A percentile compares a stretch with the other conserved stretches of the same genome.
Evolutionary conservation across 805 yeast genomes (phyloP).

Genomic region (Wickerhamomyces sydowiorum): DNA sequence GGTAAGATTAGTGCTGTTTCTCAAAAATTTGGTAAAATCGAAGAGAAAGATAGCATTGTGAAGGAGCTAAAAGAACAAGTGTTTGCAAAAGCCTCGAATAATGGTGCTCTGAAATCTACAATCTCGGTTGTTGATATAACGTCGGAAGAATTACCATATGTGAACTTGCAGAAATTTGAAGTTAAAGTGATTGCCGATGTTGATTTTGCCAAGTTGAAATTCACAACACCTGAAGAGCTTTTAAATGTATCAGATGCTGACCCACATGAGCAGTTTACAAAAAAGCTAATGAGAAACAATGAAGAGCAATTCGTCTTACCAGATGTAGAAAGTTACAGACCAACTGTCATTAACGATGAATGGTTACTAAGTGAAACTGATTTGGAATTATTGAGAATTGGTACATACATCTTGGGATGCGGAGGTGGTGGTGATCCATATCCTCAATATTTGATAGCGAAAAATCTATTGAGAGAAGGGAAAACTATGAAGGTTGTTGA

Average conservation of each 20-base stretch:
- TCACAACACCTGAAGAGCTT: slow-evolving; percentile 5
- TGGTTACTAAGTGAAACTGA: slow-evolving; percentile 36
- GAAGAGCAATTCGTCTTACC: not conserved
- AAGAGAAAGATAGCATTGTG: slow-evolving; percentile 14
- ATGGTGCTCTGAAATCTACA: slow-evolving; percentile 22
- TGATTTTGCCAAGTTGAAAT: slow-evolving; percentile 27
- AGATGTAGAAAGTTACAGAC: slow-evolving; percentile 22
- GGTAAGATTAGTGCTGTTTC: slow-evolving; percentile 33
- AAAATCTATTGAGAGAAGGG: slow-evolving; percentile 29
- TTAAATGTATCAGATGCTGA: slow-evolving; percentile 1
- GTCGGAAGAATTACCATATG: slow-evolving; percentile 28
- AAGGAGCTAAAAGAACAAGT: slow-evolving; percentile 22
- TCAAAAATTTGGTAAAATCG: slow-evolving; percentile 16
- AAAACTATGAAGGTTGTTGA: slow-evolving; percentile 29
- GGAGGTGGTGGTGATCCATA: slow-evolving; percentile 45
- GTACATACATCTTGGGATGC: slow-evolving; percentile 38
- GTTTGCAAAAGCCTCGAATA: slow-evolving; percentile 13
- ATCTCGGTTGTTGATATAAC: slow-evolving; percentile 22
- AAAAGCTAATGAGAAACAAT: not conserved
- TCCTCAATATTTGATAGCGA: slow-evolving; percentile 26
- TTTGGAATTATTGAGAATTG: slow-evolving; percentile 31
- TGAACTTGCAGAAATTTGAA: slow-evolving; percentile 28
- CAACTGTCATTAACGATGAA: slow-evolving; percentile 27
- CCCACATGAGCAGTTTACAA: not conserved
- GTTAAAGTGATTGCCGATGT: slow-evolving; percentile 39